phyloP scores from a whole-genome alignment of 208 protist genomes.

The Leishmania mexicana region DNA sequence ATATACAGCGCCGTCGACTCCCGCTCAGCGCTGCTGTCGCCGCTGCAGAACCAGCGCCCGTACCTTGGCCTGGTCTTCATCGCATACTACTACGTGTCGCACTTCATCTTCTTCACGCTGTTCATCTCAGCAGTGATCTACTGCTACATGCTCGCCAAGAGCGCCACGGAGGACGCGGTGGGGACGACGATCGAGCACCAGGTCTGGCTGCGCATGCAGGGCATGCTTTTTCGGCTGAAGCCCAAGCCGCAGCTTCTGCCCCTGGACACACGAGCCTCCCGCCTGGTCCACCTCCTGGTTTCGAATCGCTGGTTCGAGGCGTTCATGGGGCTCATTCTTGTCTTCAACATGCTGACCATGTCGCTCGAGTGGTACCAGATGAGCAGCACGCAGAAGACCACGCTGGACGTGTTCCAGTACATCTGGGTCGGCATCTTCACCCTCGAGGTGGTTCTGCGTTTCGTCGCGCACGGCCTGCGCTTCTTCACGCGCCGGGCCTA shows the following conservation, averaged over 20 bases:
- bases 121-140: constrained; percentile 91
- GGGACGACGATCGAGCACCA: constrained; percentile 78
- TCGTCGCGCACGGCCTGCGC: constrained; percentile 75
- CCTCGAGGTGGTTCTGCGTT: constrained; percentile 76
- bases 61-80: constrained; percentile 89
- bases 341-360: constrained; percentile 89
- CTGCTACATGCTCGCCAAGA: constrained; percentile 83
- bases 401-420: constrained; percentile 75
- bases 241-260: constrained; percentile 66
- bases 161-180: constrained; percentile 54
- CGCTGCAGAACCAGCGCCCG: constrained; percentile 57
- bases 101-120: constrained; percentile 91
- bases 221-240: constrained; percentile 63
- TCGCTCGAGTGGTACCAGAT: constrained; percentile 85
- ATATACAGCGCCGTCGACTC: constrained; percentile 87
- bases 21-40: constrained; percentile 48
- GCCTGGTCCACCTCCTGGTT: constrained; percentile 62
- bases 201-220: constrained; percentile 82
- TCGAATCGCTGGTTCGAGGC: constrained; percentile 59
- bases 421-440: constrained; percentile 90
- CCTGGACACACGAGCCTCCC: constrained; percentile 55
- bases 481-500: constrained; percentile 83
- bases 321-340: constrained; percentile 68
- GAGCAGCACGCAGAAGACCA: constrained; percentile 41
- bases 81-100: constrained; percentile 89